Base-by-base conservation (phyloP, 257 asterid genomes). In the Ehretia macrophylla region DNA sequence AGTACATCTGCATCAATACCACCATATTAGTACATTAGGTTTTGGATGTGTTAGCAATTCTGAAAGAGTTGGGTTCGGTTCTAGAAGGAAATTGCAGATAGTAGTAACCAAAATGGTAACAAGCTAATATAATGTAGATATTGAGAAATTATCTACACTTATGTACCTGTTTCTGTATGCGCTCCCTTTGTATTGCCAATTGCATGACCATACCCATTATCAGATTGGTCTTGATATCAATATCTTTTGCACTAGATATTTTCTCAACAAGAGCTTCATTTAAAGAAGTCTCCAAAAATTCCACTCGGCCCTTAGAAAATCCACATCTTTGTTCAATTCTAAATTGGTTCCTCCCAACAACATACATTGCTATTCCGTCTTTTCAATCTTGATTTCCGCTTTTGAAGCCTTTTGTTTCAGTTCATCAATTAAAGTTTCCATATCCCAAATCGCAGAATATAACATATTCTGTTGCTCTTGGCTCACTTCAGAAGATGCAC, bases 391-490 rank as follows among this genome's bases (percentile, higher is more conserved):
- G 39, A 74, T 69, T 70, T 92, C 96, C 42, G 96, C 81, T 45
- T 68, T 75, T 0, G 82, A 68, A 46, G 81, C 96, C 55, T 80
- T 84, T 53, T 88, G 97, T 68, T 80, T 88, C 83, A 88, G 79
- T 65, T 92, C 99, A 64, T 92, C 99, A 14, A 88, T 86, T 14
- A 92, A 65, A 17, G 89, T 88, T 69, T 92, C 99, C 99, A 92
- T 92, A 73, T 92, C 99, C 95, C 95, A 92, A 53, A 92, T 92
- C 32, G 99, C 99, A 32, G 88, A 49, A 58, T 92, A 92, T 47
- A 92, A 37, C 95, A 80, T 82, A 67, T 77, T 85, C 76, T 83
- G 95, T 70, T 91, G 98, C 59, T 92, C 97, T 71, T 78, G n/a
- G 70, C 91, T 77, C 48, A 95, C 86, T 74, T 86, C 96, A 8